Evolutionary conservation across 164 flowering plant species (phyloP).

Genomic region (Berberis thunbergii): DNA sequence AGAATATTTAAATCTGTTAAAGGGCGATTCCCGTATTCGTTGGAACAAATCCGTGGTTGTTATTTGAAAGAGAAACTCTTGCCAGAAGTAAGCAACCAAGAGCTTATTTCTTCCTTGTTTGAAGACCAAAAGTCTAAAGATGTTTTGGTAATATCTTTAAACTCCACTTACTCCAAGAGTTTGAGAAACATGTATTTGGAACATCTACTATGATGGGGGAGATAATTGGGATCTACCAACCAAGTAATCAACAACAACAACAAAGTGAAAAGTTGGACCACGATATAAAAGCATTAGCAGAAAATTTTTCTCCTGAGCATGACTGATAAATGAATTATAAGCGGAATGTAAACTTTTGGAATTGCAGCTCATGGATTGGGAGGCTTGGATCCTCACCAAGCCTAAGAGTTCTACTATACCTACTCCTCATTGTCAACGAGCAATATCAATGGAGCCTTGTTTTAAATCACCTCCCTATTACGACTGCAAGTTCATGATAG

Average conservation of each 20-base stretch:
- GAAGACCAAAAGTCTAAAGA: conserved; percentile 9
- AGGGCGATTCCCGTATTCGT: conserved; percentile 58
- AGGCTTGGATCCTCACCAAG: conserved; percentile 76
- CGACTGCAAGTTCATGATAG: conserved; percentile 66
- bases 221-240: conserved; percentile 54
- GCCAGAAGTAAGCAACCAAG: conserved; percentile 30
- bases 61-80: conserved; percentile 47
- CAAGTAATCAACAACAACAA: conserved; percentile 72
- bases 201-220: conserved; percentile 51
- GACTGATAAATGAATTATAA: not conserved
- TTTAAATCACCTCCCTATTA: conserved; percentile 48
- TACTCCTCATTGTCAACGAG: conserved; percentile 66
- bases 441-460: conserved; percentile 88
- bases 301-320: conserved; percentile 77
- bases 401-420: conserved; percentile 57
- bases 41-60: conserved; percentile 69
- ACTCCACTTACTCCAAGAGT: too few relatives aligned
- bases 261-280: conserved; percentile 54
- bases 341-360: conserved; percentile 62
- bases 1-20: conserved; percentile 48
- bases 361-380: conserved; percentile 90
- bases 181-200: too few relatives aligned
- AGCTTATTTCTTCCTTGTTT: conserved; percentile 11
- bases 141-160: too few relatives aligned
- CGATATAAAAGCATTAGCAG: conserved; percentile 68